phyloP scores from a whole-genome alignment of 768 basidiomycete species.

The Agrocybe praecox region DNA sequence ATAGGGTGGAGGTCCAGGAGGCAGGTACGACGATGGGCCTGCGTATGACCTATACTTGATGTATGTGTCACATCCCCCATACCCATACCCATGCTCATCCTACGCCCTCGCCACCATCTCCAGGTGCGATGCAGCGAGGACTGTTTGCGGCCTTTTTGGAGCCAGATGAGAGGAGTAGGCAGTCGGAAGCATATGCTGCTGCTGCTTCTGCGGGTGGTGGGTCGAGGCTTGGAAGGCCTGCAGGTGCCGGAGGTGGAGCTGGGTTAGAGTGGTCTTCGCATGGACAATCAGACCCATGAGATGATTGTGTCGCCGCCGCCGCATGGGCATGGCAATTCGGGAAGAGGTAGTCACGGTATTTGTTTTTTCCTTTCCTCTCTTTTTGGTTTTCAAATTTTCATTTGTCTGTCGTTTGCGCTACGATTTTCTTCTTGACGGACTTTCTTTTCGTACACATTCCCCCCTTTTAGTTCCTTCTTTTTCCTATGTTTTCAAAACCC shows the following conservation, averaged over 20 bases:
- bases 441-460: too few relatives aligned
- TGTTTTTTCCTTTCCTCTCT: not conserved
- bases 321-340: not conserved
- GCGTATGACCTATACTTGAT: not conserved
- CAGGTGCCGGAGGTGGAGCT: not conserved
- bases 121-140: not conserved
- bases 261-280: slow-evolving; percentile 19
- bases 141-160: slow-evolving; percentile 30
- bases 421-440: not conserved
- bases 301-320: slow-evolving; percentile 2
- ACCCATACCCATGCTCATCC: too few relatives aligned
- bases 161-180: slow-evolving; percentile 25
- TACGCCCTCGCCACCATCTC: not conserved
- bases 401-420: not conserved
- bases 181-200: not conserved
- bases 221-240: too few relatives aligned
- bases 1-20: not conserved
- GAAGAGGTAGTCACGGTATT: not conserved
- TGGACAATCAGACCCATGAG: slow-evolving; percentile 9
- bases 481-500: too few relatives aligned
- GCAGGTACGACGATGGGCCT: not conserved
- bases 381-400: too few relatives aligned
- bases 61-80: not conserved
- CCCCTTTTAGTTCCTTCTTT: too few relatives aligned
- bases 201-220: too few relatives aligned